Conservation (phyloP, 1,284 basidiomycete species). For the Malassezia psittaci region DNA sequence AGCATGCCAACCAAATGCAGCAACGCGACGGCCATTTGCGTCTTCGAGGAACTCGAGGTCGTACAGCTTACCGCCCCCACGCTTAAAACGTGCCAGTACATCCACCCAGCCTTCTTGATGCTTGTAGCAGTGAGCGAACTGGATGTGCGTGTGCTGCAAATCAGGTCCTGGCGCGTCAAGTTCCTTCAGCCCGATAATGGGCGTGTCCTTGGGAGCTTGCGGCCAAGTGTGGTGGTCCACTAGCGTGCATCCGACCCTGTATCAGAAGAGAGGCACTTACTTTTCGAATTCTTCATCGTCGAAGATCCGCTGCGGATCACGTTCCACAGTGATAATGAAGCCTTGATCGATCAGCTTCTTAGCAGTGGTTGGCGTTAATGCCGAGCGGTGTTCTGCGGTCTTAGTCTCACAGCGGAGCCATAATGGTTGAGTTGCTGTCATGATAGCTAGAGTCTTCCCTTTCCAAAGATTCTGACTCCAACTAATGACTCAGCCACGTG, state of each 20-base stretch:
- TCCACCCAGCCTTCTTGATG: conserved; percentile 84
- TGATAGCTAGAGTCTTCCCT: neutral
- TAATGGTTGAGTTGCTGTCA: conserved; percentile 26
- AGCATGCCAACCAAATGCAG: conserved; percentile 98
- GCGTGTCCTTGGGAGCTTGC: conserved; percentile 60
- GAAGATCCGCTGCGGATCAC: conserved; percentile 90
- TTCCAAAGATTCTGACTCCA: neutral
- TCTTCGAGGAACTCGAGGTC: conserved; percentile 95
- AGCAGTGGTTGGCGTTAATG: conserved; percentile 83
- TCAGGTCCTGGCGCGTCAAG: conserved; percentile 55
- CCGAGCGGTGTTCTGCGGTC: conserved; percentile 67
- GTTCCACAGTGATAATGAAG: conserved; percentile 83
- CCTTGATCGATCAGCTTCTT: conserved; percentile 81
- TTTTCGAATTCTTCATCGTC: conserved; percentile 82
- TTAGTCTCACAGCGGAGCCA: conserved; percentile 47
- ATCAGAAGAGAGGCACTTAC: conserved; percentile 51
- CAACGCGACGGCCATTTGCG: conserved; percentile 72
- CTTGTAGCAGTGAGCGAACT: conserved; percentile 99
- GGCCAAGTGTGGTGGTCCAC: conserved; percentile 86
- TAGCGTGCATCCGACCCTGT: conserved; percentile 68
- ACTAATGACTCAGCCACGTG: neutral
- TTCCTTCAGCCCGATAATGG: conserved; percentile 95
- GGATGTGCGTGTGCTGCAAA: conserved; percentile 69
- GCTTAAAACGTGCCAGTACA: conserved; percentile 75
- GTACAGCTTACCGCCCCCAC: conserved; percentile 79